Evolutionary conservation across 306 rosid species (phyloP).

Genomic region (Sicyos edulis): DNA sequence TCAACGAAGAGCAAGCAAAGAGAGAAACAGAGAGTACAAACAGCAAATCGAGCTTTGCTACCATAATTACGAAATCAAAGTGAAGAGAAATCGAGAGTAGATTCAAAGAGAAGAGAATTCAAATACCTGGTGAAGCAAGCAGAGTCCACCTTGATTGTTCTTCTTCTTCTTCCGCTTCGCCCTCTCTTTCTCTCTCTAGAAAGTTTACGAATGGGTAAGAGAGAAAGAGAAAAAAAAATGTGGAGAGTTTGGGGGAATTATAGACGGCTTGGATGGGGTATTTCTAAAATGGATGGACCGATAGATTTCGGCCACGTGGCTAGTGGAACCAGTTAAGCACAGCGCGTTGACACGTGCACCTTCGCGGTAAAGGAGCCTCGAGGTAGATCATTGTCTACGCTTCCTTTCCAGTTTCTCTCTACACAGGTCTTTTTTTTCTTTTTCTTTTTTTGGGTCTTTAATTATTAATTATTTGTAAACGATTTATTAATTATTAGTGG

Average conservation of each 20-base stretch:
- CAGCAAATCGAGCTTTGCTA: neutral
- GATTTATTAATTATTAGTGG: neutral
- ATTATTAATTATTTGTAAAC: neutral
- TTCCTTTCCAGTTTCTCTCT: neutral
- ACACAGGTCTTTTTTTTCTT: neutral
- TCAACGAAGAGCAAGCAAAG: neutral
- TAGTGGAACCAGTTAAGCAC: constrained; percentile 46
- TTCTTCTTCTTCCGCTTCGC: constrained; percentile 18
- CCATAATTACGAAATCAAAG: constrained; percentile 4
- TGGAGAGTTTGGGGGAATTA: constrained; percentile 36
- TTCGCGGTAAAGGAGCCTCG: constrained; percentile 39
- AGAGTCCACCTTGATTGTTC: constrained; percentile 23
- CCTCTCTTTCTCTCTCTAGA: constrained; percentile 11
- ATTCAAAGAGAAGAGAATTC: constrained; percentile 19
- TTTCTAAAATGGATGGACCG: constrained; percentile 16
- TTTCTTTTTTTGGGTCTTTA: neutral
- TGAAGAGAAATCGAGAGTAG: constrained; percentile 8
- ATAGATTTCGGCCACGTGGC: constrained; percentile 36
- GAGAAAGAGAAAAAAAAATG: constrained; percentile 36
- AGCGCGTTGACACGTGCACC: constrained; percentile 72
- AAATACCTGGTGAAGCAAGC: constrained; percentile 40
- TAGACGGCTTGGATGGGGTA: constrained; percentile 75
- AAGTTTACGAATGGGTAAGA: constrained; percentile 16
- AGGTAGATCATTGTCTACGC: neutral
- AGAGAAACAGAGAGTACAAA: constrained; percentile 14